Conservation (phyloP, 805 yeast genomes). For the Nakazawaea anatomiae region DNA sequence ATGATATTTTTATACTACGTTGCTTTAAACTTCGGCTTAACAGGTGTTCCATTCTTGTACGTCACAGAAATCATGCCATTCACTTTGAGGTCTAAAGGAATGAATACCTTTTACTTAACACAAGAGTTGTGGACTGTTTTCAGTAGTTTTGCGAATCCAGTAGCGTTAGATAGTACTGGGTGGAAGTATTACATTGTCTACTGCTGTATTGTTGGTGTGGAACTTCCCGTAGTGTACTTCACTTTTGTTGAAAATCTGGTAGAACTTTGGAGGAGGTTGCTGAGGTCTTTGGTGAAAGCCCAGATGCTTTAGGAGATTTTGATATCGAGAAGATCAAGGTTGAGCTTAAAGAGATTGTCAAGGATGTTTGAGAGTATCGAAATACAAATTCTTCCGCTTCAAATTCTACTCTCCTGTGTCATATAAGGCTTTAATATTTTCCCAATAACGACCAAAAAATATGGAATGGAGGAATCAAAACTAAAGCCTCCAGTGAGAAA, state of each 20-base stretch:
- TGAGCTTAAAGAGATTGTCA: neutral
- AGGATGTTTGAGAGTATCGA: too few relatives aligned
- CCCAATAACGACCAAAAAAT: too few relatives aligned
- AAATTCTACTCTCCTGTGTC: too few relatives aligned
- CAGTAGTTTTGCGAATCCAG: constrained; percentile 27
- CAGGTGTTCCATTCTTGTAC: constrained; percentile 41
- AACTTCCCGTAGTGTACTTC: constrained; percentile 22
- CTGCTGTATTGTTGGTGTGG: constrained; percentile 24
- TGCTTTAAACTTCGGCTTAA: constrained; percentile 35
- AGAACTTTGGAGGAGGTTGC: constrained; percentile 32
- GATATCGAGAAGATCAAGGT: constrained; percentile 4
- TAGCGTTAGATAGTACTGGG: constrained; percentile 30
- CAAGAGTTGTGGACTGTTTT: constrained; percentile 22
- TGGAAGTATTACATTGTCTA: constrained; percentile 32
- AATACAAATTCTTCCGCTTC: too few relatives aligned
- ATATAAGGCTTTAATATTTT: too few relatives aligned
- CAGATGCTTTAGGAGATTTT: constrained; percentile 2
- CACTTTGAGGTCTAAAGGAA: constrained; percentile 15
- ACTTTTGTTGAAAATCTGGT: constrained; percentile 32
- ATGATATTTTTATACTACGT: constrained; percentile 43
- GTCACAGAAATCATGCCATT: constrained; percentile 35
- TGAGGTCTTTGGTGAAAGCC: constrained; percentile 12
- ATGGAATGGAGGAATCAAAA: too few relatives aligned
- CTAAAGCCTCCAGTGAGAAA: too few relatives aligned
- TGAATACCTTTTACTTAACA: constrained; percentile 16